Percentiles rank a stretch among this genome's conserved stretches.
These are phyloP conservation scores for Aethionema arabicum DNA, from an alignment of 345 rosid genomes.

Conservation along the genomic window DNA sequence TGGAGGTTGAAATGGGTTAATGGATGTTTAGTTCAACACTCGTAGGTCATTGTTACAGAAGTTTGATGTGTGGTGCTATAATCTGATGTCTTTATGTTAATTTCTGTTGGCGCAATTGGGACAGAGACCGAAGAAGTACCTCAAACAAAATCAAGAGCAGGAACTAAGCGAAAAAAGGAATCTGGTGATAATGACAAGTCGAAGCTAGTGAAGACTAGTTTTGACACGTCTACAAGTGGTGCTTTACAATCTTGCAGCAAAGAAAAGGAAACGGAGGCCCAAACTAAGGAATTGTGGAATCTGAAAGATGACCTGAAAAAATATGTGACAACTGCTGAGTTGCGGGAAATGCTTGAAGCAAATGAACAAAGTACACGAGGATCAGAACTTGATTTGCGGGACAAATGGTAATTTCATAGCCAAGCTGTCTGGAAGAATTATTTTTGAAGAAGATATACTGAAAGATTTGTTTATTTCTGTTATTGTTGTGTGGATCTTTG, in stretches of 20 bases:
- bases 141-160: conserved; percentile 46
- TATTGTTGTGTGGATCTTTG: conserved; percentile 14
- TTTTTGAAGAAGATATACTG: conserved; percentile 1
- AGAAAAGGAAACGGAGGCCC: conserved; percentile 67
- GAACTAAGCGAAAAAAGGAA: conserved; percentile 61
- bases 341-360: conserved; percentile 77
- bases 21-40: no score
- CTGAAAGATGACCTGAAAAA: conserved; percentile 84
- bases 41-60: neutral
- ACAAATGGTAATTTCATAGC: conserved; percentile 61
- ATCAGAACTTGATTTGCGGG: conserved; percentile 87
- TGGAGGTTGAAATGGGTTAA: no score
- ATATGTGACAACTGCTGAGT: conserved; percentile 65
- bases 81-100: conserved; percentile 25
- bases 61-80: conserved; percentile 10
- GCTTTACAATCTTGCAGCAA: conserved; percentile 40
- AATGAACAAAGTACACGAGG: conserved; percentile 80
- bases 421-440: conserved; percentile 7
- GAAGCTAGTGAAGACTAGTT: conserved; percentile 55
- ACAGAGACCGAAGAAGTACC: conserved; percentile 36
- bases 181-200: conserved; percentile 44
- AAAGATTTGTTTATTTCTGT: conserved; percentile 2
- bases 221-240: conserved; percentile 43
- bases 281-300: conserved; percentile 78
- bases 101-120: conserved; percentile 36